Base-by-base conservation (phyloP, 768 basidiomycete species). In the Panaeolus cyanescens region DNA sequence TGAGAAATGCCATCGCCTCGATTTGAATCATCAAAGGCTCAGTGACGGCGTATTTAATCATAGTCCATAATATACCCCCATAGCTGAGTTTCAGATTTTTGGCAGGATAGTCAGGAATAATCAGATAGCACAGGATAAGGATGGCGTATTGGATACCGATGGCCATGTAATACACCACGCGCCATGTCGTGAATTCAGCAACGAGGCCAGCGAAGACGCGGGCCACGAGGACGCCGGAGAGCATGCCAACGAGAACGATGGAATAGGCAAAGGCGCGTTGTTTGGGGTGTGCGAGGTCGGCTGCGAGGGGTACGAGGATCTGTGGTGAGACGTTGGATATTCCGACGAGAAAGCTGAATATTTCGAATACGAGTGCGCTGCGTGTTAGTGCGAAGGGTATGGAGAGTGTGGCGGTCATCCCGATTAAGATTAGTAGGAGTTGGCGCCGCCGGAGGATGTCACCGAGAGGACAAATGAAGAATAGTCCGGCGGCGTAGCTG, bases 401-500 rank as follows among this genome's bases (percentile, higher is more conserved):
- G 0, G 89, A 85, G 7, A 96, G 77, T 3, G 79, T 64, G 0
- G 83, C 79, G 0, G 87, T 84, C 22, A 82, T 40, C 5, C 82
- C 64, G 32, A 89, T 75, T 19, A 92, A 72, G 5, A 80, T 59
- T 19, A 95, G 76, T 34, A 90, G 80, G 0, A 96, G 79, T 42
- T 86, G 88, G 15, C 93, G 81, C 32, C 93, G 78, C 22, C 89
- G 87, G 40, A 93, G 82, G n/a, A 95, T 82, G 71, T 96, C 93
- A 9, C 94, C 93, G 0, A 93, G 77, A 1, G 94, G 93, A 1
- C 89, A 84, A 56, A 95, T 84, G 55, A 94, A 70, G 5, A 94
- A 71, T 12, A 93, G 79, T 1, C 92, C 92, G n/a, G 76, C 74
- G 1, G 88, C 89, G 71, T 92, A 93, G 50, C 90, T 88, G 61